Evolutionary conservation across 331 rosid species (phyloP), one percentile per base, ranked within the genome.

Genomic region (Quercus phellos): DNA sequence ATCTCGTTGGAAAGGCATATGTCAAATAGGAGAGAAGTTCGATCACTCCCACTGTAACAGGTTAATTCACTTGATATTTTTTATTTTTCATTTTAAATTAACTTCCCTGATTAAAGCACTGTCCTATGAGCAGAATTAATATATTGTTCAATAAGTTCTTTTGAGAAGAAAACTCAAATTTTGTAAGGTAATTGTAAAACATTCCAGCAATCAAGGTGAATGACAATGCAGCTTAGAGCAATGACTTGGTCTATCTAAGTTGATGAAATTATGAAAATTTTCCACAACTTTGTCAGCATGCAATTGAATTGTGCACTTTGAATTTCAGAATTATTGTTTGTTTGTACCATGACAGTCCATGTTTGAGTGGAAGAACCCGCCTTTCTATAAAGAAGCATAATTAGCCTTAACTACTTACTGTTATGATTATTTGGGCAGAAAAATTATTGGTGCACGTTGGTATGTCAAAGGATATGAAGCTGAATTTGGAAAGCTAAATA

Each of bases 371-470:
- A 32, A 66, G 70, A 34, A 7, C 18, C 46, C 16, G 10, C 38
- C 42, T 7, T 61, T 24, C 12, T 24, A 61, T 58, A 46, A 29
- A 29, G 18, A 64, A 68, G 73, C 2, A 66, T 22, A 7, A 27
- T 22, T 70, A 24, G n/a, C 27, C 56, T 54, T 10, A 54, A 72
- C 24, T 42, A 34, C 24, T 63, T 24, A 22, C 61, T 2, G 17
- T 43, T 55, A 8, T 74, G 22, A 38, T 30, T 38, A 60, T 70
- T 54, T 61, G 84, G 56, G 74, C 89, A 90, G 90, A 85, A 90
- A 90, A 79, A 88, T 90, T 13, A 86, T 90, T 9, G 90, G 94
- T 35, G 94, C 94, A 1, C 92, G 90, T 38, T 90, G 92, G 94
- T 90, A 90, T 74, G 29, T 69, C 22, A 90, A 84, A 82, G 94